Conservation (phyloP, 345 rosid species). For the Geranium brycei region DNA sequence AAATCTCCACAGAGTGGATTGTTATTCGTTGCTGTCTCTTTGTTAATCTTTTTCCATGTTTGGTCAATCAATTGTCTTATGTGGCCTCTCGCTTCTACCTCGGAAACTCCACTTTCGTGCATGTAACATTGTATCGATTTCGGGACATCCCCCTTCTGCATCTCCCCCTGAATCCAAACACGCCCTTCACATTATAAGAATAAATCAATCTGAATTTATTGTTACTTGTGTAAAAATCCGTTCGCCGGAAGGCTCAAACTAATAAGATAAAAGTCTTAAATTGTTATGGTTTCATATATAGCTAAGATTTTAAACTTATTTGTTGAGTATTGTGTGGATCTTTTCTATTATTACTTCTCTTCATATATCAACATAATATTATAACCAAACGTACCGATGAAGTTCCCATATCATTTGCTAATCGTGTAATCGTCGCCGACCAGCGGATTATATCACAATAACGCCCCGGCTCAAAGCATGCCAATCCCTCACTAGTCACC, state of each 20-base stretch:
- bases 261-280: too few species aligned
- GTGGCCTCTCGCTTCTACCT: slow-evolving; percentile 17
- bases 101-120: slow-evolving; percentile 16
- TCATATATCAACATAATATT: too few species aligned
- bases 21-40: background rate
- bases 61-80: slow-evolving; percentile 15
- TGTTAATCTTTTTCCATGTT: slow-evolving; percentile 30
- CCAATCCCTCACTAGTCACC: slow-evolving; percentile 10
- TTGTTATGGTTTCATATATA: too few species aligned
- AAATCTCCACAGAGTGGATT: slow-evolving; percentile 12
- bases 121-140: slow-evolving; percentile 26
- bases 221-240: too few species aligned
- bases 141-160: slow-evolving; percentile 22
- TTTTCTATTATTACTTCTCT: too few species aligned
- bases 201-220: too few species aligned
- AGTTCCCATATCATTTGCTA: slow-evolving; percentile 30
- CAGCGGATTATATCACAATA: slow-evolving; percentile 20
- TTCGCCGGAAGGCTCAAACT: too few species aligned
- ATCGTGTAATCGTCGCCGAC: slow-evolving; percentile 26
- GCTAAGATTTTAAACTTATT: too few species aligned
- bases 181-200: too few species aligned
- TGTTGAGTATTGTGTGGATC: too few species aligned
- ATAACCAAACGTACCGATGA: slow-evolving; percentile 20
- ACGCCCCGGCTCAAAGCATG: slow-evolving; percentile 9
- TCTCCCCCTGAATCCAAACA: slow-evolving; percentile 20